These are phyloP conservation scores for Ogataea trehalophila DNA, from an alignment of 805 yeast genomes.

Conservation along the genomic window DNA sequence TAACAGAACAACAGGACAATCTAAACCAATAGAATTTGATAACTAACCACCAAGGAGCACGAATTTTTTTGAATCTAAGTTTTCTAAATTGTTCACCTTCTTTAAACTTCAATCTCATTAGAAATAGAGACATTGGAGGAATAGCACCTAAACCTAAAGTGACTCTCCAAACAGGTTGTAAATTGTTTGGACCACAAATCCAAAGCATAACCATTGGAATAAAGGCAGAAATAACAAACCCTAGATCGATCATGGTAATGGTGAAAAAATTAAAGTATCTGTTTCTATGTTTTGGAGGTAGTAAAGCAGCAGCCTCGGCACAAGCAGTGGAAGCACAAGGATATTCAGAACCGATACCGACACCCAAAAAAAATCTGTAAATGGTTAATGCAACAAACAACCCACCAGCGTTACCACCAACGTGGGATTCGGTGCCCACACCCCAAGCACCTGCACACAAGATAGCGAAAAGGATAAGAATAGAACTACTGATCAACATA, in stretches of 20 bases:
- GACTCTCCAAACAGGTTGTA: slow-evolving; percentile 87
- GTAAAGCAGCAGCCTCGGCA: slow-evolving; percentile 78
- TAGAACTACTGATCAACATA: slow-evolving; percentile 71
- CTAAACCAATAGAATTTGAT: slow-evolving; percentile 84
- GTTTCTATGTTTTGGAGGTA: slow-evolving; percentile 83
- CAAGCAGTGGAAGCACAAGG: slow-evolving; percentile 93
- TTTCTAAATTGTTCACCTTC: slow-evolving; percentile 72
- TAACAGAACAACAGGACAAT: slow-evolving; percentile 58
- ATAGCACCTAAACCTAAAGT: slow-evolving; percentile 87
- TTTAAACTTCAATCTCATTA: slow-evolving; percentile 68
- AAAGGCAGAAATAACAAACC: slow-evolving; percentile 78
- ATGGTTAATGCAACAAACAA: slow-evolving; percentile 82
- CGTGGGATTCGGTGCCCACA: slow-evolving; percentile 34
- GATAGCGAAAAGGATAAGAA: slow-evolving; percentile 73
- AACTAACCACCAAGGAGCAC: slow-evolving; percentile 63
- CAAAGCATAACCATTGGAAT: slow-evolving; percentile 83
- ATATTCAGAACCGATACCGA: slow-evolving; percentile 92
- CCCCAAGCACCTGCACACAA: slow-evolving; percentile 92
- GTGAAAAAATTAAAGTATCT: slow-evolving; percentile 89
- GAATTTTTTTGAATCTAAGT: slow-evolving; percentile 58
- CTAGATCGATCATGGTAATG: slow-evolving; percentile 79
- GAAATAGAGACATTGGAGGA: slow-evolving; percentile 74
- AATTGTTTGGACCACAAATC: slow-evolving; percentile 68
- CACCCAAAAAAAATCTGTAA: slow-evolving; percentile 80
- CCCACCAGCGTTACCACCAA: slow-evolving; percentile 57